phyloP scores from a whole-genome alignment of 164 flowering plant species.

The Warburgia ugandensis region DNA sequence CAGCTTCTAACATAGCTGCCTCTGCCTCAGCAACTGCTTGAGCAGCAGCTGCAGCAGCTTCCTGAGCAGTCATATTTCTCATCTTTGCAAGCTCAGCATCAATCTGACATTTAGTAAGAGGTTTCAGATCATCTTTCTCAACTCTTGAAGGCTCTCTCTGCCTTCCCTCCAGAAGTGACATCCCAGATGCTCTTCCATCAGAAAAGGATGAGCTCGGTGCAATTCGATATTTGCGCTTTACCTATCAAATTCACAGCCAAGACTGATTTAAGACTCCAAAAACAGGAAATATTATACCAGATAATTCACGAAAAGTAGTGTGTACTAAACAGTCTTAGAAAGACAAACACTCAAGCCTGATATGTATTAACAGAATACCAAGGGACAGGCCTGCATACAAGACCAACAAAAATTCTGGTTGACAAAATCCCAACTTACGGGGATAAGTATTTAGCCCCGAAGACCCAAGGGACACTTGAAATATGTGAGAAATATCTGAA shows the following conservation, averaged over 20 bases:
- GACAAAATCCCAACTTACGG: too few species aligned
- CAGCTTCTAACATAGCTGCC: conserved; percentile 82
- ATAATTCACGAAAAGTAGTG: neutral
- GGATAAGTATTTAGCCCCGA: too few species aligned
- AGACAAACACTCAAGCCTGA: too few species aligned
- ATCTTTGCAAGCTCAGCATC: conserved; percentile 63
- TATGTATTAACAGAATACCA: too few species aligned
- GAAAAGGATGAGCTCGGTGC: conserved; percentile 27
- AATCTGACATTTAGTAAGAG: conserved; percentile 43
- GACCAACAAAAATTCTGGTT: too few species aligned
- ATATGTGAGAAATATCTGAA: too few species aligned
- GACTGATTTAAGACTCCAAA: neutral
- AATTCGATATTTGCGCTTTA: conserved; percentile 69
- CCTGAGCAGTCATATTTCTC: conserved; percentile 62
- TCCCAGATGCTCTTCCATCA: conserved; percentile 39
- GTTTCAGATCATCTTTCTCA: conserved; percentile 38
- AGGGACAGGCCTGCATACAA: too few species aligned
- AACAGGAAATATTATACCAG: neutral
- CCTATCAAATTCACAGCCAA: conserved; percentile 39
- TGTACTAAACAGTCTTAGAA: too few species aligned
- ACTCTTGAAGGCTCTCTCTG: conserved; percentile 20
- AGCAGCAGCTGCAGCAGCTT: conserved; percentile 93
- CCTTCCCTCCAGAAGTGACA: conserved; percentile 28
- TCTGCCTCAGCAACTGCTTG: conserved; percentile 91
- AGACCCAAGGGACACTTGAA: too few species aligned